Conservation (phyloP, 371 early-diverging fungal species). For the Rhizopus delemar region DNA sequence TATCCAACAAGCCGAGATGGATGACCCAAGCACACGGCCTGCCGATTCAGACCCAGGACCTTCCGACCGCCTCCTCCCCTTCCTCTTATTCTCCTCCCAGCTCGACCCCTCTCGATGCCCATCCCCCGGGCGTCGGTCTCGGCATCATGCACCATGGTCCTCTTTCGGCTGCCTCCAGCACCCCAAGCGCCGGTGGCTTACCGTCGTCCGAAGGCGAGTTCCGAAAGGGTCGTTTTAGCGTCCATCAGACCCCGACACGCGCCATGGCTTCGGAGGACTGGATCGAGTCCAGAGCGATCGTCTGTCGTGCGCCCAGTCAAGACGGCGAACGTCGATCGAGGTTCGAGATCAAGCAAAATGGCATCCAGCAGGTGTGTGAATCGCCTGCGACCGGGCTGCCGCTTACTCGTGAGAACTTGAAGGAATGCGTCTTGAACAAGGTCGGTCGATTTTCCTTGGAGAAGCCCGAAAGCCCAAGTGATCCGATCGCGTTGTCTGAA, state of each 20-base stretch:
- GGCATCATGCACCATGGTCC: too few species aligned
- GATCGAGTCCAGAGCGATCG: conserved; percentile 10
- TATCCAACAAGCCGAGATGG: conserved; percentile 24
- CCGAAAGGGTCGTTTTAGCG: conserved; percentile 37
- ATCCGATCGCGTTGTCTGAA: conserved; percentile 11
- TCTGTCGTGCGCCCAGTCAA: conserved; percentile 16
- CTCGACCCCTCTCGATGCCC: not conserved
- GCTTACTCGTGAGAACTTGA: conserved; percentile 30
- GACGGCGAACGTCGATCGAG: conserved; percentile 31
- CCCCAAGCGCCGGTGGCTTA: conserved; percentile 4
- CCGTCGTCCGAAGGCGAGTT: conserved; percentile 24
- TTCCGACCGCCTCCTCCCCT: not conserved
- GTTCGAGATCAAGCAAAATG: conserved; percentile 28
- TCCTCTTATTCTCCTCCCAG: conserved; percentile 7
- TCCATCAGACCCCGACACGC: conserved; percentile 25
- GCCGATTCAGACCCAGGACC: too few species aligned
- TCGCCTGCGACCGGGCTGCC: conserved; percentile 6
- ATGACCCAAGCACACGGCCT: not conserved
- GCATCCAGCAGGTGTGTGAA: conserved; percentile 6
- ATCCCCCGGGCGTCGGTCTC: too few species aligned
- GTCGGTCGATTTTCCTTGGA: conserved; percentile 37
- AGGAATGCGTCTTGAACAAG: conserved; percentile 14
- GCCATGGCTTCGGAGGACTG: too few species aligned
- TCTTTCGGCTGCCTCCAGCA: not conserved
- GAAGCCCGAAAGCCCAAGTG: conserved; percentile 11